Evolutionary conservation across 2,329 filamentous ascomycete genomes (phyloP), one percentile per base, ranked within the genome.

Genomic region (Teratosphaeria zuluensis): DNA sequence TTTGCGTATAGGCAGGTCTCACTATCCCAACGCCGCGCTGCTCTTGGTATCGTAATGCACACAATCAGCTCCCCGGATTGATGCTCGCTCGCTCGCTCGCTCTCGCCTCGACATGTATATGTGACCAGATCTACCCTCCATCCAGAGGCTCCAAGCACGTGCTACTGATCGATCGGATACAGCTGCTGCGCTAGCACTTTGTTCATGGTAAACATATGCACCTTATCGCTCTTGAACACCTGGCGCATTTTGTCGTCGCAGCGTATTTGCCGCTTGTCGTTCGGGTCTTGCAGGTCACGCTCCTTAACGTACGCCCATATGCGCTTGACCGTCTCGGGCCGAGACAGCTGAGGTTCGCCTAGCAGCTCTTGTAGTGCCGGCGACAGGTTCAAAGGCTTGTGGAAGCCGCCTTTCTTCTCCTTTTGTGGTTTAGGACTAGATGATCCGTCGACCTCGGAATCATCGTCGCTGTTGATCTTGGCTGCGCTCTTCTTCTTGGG

Each of bases 151-250:
- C 19, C 6, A 16, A 19, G n/a, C 42, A 21, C 19, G 42, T 19
- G 42, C 19, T 21, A 48, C 42, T 48, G 42, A 48, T 92, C 90
- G 54, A 89, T 81, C 2, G 88, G 89, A 70, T 95, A 96, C 46
- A 97, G 80, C 69, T 97, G 92, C 71, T 88, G 86, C 63, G 89
- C 90, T 11, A 97, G 84, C 16, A 96, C 84, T 79, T 96, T 96
- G 79, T 96, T 97, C 92, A 99, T 97, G 66, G 90, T 92, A 75
- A 99, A 99, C 94, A 99, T 99, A 75, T 97, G 90, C 55, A 99
- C 88, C 69, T 84, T 89, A 68, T 91, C 84, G 69, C 88, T 83
- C 74, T 95, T 95, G 78, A 99, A 99, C 7, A 99, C 88, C 6
- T 88, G 88, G 61, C 89, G 86, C 87, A 99, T 88, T 66, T 84